Percentiles rank a stretch among this genome's conserved stretches.
phyloP scores from a whole-genome alignment of 2,329 filamentous ascomycete genomes.

The Calycina herbarum region DNA sequence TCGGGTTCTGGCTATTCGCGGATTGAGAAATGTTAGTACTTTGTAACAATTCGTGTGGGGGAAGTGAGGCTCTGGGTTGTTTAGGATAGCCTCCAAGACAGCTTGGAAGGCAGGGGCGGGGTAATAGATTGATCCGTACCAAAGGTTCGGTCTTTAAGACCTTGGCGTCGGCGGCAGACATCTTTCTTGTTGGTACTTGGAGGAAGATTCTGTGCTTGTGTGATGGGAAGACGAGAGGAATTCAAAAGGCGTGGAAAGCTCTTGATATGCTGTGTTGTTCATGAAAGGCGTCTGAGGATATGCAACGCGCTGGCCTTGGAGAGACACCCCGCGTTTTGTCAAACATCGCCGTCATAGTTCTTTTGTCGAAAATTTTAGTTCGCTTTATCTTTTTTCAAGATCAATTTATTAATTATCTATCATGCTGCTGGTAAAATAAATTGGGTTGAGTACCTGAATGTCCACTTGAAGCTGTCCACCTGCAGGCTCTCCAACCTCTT shows the following conservation, averaged over 20 bases:
- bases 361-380: too few species aligned
- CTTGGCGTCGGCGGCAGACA: slow-evolving; percentile 16
- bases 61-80: background rate
- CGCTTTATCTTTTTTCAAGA: too few species aligned
- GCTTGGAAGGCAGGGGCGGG: background rate
- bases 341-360: too few species aligned
- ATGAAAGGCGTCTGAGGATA: background rate
- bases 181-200: background rate
- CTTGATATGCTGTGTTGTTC: background rate
- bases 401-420: too few species aligned
- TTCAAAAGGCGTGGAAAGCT: background rate
- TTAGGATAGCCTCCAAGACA: background rate
- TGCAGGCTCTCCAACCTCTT: too few species aligned
- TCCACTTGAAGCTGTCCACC: too few species aligned
- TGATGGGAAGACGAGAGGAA: background rate
- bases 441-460: too few species aligned
- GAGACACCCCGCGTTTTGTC: too few species aligned
- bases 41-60: background rate
- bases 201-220: background rate
- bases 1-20: slow-evolving; percentile 39
- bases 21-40: background rate
- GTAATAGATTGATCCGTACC: background rate
- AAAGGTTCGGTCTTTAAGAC: slow-evolving; percentile 17
- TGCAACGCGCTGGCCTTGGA: background rate
- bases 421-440: too few species aligned